Evolutionary conservation across 768 basidiomycete species (phyloP).

Genomic region (Suillus brevipes): DNA sequence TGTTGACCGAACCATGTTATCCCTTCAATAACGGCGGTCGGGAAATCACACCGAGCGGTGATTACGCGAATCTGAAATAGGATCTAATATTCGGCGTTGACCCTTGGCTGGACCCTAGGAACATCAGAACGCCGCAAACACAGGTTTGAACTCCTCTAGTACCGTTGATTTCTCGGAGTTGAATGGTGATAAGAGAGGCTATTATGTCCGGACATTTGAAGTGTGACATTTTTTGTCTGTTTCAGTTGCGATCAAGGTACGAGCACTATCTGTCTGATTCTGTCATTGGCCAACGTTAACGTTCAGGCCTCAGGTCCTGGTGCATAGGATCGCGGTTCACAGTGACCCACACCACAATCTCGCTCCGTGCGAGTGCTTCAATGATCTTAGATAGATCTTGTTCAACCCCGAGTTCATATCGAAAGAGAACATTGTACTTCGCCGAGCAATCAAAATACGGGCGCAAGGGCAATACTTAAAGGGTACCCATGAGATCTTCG

Average conservation of each 20-base stretch:
- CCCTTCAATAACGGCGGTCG: constrained; percentile 40
- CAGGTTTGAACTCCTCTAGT: constrained; percentile 40
- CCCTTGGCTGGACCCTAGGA: constrained; percentile 44
- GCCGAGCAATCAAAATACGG: constrained; percentile 39
- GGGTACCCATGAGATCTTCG: background rate
- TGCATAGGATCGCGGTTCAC: constrained; percentile 45
- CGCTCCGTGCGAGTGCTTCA: constrained; percentile 37
- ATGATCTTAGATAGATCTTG: constrained; percentile 58
- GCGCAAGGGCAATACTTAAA: background rate
- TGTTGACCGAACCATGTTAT: constrained; percentile 38
- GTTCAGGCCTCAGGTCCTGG: background rate
- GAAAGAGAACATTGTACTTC: constrained; percentile 47
- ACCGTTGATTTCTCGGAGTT: constrained; percentile 46
- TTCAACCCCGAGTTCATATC: constrained; percentile 54
- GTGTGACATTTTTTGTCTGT: constrained; percentile 42
- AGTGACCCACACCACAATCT: constrained; percentile 46
- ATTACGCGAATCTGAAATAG: constrained; percentile 45
- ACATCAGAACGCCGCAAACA: constrained; percentile 55
- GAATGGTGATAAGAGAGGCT: constrained; percentile 28
- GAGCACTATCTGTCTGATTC: background rate
- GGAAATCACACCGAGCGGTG: constrained; percentile 52
- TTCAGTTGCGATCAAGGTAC: background rate
- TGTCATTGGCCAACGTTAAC: background rate
- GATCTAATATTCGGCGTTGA: background rate
- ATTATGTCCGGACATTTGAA: constrained; percentile 53